Percentiles rank a stretch among this genome's conserved stretches.
These are phyloP conservation scores for Asclepias syriaca DNA, from an alignment of 257 asterid species.

Conservation along the genomic window DNA sequence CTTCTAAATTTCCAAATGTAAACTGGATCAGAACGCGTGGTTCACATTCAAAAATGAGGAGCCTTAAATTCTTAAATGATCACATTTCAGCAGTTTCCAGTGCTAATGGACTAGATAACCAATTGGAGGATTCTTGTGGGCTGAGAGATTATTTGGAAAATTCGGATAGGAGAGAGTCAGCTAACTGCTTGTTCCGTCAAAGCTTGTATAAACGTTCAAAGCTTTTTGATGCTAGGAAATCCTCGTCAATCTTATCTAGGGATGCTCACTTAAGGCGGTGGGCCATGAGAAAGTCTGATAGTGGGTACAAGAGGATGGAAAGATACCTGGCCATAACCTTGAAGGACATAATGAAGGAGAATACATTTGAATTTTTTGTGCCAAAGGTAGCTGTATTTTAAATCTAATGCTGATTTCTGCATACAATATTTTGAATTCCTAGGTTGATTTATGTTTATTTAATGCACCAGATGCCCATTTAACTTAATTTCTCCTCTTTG, in stretches of 20 bases:
- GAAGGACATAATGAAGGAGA: slow-evolving; percentile 77
- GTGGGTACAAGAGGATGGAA: slow-evolving; percentile 84
- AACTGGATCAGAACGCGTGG: slow-evolving; percentile 65
- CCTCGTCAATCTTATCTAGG: slow-evolving; percentile 83
- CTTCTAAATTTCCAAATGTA: slow-evolving; percentile 65
- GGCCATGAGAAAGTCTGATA: slow-evolving; percentile 77
- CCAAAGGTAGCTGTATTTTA: slow-evolving; percentile 53
- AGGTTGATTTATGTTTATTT: too few species aligned
- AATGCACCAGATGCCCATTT: background rate
- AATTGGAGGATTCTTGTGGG: slow-evolving; percentile 86
- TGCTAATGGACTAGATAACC: slow-evolving; percentile 21
- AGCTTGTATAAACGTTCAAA: slow-evolving; percentile 94
- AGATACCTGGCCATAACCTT: slow-evolving; percentile 59
- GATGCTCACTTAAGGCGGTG: slow-evolving; percentile 91
- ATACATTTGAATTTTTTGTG: slow-evolving; percentile 71
- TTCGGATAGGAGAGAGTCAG: slow-evolving; percentile 88
- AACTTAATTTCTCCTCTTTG: slow-evolving; percentile 19
- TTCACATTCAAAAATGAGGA: slow-evolving; percentile 43
- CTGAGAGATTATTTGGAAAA: slow-evolving; percentile 87
- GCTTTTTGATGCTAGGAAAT: slow-evolving; percentile 87
- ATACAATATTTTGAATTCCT: background rate
- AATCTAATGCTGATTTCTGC: slow-evolving; percentile 5
- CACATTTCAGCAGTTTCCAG: slow-evolving; percentile 38
- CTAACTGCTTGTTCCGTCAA: slow-evolving; percentile 78
- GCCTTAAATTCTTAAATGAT: slow-evolving; percentile 53